These are phyloP conservation scores for Colletotrichum nymphaeae DNA, from an alignment of 2,329 filamentous ascomycete species.

Conservation along the genomic window DNA sequence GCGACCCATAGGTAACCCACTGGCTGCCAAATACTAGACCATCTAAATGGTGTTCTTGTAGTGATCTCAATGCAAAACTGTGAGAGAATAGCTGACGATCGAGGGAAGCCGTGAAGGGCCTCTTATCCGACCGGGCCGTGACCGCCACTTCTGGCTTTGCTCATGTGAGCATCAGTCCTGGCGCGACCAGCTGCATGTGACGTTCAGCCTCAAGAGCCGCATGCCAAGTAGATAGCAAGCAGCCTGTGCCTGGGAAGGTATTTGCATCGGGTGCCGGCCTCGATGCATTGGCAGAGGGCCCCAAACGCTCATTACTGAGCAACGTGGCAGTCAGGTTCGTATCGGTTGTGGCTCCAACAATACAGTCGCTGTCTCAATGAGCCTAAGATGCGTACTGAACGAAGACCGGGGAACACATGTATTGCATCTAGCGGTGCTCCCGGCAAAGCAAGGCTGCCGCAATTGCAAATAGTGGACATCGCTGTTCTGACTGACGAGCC, in stretches of 20 bases:
- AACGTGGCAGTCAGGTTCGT: background rate
- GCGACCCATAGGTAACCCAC: background rate
- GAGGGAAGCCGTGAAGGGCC: background rate
- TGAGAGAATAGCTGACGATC: background rate
- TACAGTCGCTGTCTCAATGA: background rate
- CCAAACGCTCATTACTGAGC: background rate
- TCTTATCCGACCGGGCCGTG: background rate
- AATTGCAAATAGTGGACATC: background rate
- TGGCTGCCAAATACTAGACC: background rate
- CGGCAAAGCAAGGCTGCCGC: too few species aligned
- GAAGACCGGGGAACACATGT: too few species aligned
- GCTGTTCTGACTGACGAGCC: background rate
- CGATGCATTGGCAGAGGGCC: background rate
- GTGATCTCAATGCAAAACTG: background rate
- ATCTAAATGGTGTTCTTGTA: background rate
- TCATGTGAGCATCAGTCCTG: background rate
- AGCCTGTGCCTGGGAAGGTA: background rate
- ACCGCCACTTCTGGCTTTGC: background rate
- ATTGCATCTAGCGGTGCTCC: too few species aligned
- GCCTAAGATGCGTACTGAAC: background rate
- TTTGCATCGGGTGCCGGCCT: background rate
- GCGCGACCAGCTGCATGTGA: background rate
- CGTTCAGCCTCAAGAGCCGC: background rate
- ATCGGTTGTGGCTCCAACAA: background rate
- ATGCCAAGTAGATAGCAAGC: background rate